Conservation (phyloP, 2,329 filamentous ascomycete genomes). For the Xylaria arbuscula region DNA sequence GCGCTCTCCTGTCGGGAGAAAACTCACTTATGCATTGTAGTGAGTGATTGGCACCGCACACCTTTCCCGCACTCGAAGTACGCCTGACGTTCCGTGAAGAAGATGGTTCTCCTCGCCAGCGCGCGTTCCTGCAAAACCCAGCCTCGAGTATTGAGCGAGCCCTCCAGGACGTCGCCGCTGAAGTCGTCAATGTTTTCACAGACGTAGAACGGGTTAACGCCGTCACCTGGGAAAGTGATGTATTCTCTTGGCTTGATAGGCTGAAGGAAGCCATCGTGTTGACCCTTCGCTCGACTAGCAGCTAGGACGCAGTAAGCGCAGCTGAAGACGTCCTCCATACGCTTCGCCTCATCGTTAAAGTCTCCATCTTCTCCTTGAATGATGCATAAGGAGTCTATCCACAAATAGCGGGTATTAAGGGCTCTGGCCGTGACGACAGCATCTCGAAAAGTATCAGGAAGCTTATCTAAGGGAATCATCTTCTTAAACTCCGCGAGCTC, state of each 20-base stretch:
- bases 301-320: constrained; percentile 45
- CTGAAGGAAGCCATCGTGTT: constrained; percentile 43
- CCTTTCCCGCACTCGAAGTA: constrained; percentile 55
- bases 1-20: background rate
- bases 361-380: constrained; percentile 37
- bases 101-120: constrained; percentile 52
- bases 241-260: constrained; percentile 1
- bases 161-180: constrained; percentile 46
- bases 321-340: constrained; percentile 48
- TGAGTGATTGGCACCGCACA: constrained; percentile 51
- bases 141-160: constrained; percentile 49
- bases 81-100: constrained; percentile 51
- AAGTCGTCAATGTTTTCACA: constrained; percentile 52
- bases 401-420: constrained; percentile 28
- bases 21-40: constrained; percentile 50
- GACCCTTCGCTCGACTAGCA: constrained; percentile 33
- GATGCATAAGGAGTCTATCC: constrained; percentile 40
- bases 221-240: constrained; percentile 12
- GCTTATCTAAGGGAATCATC: constrained; percentile 4
- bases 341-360: constrained; percentile 40
- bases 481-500: constrained; percentile 36
- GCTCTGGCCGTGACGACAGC: constrained; percentile 25
- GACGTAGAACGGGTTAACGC: constrained; percentile 42
- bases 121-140: constrained; percentile 56
- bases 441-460: constrained; percentile 36